Evolutionary conservation across 768 basidiomycete species (phyloP).

Genomic region (Mycena olivaceomarginata): DNA sequence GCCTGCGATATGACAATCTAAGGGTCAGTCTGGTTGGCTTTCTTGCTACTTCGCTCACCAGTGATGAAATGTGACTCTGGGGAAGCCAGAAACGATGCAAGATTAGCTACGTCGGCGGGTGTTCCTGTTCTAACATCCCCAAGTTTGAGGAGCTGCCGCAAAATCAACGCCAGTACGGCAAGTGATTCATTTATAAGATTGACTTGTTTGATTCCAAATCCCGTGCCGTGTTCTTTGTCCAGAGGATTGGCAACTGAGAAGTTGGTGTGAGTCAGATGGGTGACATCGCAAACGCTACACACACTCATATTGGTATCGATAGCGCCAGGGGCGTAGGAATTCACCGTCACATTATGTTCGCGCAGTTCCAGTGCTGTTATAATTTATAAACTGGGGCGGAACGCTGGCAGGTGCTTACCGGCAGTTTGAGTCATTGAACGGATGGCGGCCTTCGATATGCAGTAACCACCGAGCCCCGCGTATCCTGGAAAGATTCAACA

Average conservation of each 20-base stretch:
- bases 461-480: slow-evolving; percentile 48
- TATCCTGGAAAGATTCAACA: neutral
- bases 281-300: neutral
- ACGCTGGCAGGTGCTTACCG: slow-evolving; percentile 48
- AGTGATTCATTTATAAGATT: neutral
- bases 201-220: slow-evolving; percentile 18
- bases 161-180: neutral
- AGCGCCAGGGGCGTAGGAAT: slow-evolving; percentile 61
- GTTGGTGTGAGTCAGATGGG: neutral
- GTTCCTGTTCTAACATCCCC: slow-evolving; percentile 35
- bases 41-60: slow-evolving; percentile 39
- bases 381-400: neutral
- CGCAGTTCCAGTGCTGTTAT: slow-evolving; percentile 56
- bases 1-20: slow-evolving; percentile 10
- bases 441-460: slow-evolving; percentile 63
- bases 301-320: slow-evolving; percentile 56
- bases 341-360: slow-evolving; percentile 59
- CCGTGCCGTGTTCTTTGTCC: slow-evolving; percentile 23
- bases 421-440: slow-evolving; percentile 63
- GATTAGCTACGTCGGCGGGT: slow-evolving; percentile 43
- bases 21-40: neutral
- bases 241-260: neutral
- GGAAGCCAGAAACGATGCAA: slow-evolving; percentile 52
- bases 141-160: slow-evolving; percentile 26
- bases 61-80: slow-evolving; percentile 49